Evolutionary conservation across 805 yeast species (phyloP), one percentile per base, ranked within the genome.

Genomic region (Zygoascus ofunaensis): DNA sequence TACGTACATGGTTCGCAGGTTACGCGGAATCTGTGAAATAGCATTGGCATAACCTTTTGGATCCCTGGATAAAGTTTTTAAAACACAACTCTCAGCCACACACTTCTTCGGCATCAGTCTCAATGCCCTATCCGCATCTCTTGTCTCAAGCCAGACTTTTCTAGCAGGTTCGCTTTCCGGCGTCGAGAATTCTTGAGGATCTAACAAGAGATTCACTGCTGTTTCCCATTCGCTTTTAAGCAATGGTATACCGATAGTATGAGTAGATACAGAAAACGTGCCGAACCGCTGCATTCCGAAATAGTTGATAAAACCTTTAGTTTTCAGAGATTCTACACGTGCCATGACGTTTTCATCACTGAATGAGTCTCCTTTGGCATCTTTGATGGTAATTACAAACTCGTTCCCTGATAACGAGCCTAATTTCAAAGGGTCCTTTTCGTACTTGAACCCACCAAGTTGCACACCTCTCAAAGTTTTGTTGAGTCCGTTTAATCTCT

Each of bases 251-350:
- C 99, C 99, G 43, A 89, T 71, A 24, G 72, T 74, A 62, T 92
- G 97, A 0, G 98, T 89, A 2, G 97, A 86, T 23, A 87, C 72
- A 10, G 96, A 84, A 58, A 87, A 90, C 0, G 98, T 89, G 23
- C 99, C 99, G 61, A 92, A 92, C 58, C 99, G 71, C 68, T 92
- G 99, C 89, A 92, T 82, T n/a, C 99, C 99, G 61, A 75, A 92
- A 59, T 92, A 92, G 62, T 92, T 92, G 51, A 92, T 82, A 57
- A 86, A 92, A 0, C 99, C 99, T 23, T 73, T 69, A 1, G 68
- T 69, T 41, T 69, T 67, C 42, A 90, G 66, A 0, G 86, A 73
- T 4, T 68, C 58, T 51, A 89, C 70, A 21, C 87, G 73, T 7
- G 66, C 59, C 12, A 62, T 59, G 15, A 87, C 67, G 3, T 71